Conservation (phyloP, 2,329 filamentous ascomycete genomes). For the Pseudogymnoascus sp. region DNA sequence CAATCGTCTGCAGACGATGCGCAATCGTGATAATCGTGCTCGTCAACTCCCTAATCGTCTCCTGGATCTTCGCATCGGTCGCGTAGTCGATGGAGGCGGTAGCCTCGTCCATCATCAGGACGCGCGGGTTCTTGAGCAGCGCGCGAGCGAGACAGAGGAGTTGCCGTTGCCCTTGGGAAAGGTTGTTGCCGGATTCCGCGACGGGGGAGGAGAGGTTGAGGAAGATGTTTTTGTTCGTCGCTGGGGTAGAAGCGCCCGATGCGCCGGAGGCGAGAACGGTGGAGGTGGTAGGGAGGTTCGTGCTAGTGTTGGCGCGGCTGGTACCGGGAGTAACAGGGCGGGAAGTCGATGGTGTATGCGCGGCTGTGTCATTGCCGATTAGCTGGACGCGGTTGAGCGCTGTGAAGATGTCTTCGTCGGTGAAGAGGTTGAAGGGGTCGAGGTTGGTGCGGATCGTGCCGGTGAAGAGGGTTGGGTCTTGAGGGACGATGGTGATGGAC, state of each 20-base stretch:
- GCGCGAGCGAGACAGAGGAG: conserved; percentile 89
- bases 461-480: conserved; percentile 91
- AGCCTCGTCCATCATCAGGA: conserved; percentile 98
- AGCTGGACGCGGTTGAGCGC: conserved; percentile 84
- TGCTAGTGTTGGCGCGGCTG: conserved; percentile 12
- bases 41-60: conserved; percentile 86
- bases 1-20: conserved; percentile 91
- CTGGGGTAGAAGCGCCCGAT: conserved; percentile 29
- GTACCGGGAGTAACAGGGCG: conserved; percentile 18
- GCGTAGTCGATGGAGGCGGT: conserved; percentile 96
- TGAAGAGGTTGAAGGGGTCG: conserved; percentile 84
- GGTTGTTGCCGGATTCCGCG: conserved; percentile 84
- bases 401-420: conserved; percentile 82
- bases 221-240: conserved; percentile 93
- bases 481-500: conserved; percentile 93
- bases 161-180: conserved; percentile 94
- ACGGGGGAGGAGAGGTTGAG: conserved; percentile 76
- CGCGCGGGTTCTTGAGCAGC: conserved; percentile 81
- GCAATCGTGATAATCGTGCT: conserved; percentile 96
- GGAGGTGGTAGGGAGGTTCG: conserved; percentile 26
- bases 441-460: conserved; percentile 89
- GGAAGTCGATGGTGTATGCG: conserved; percentile 27
- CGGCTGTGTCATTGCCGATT: conserved; percentile 46
- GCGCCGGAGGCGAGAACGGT: conserved; percentile 24
- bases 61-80: conserved; percentile 93